These are phyloP conservation scores for Leishmania guyanensis DNA, from an alignment of 208 protist genomes.

Conservation along the genomic window DNA sequence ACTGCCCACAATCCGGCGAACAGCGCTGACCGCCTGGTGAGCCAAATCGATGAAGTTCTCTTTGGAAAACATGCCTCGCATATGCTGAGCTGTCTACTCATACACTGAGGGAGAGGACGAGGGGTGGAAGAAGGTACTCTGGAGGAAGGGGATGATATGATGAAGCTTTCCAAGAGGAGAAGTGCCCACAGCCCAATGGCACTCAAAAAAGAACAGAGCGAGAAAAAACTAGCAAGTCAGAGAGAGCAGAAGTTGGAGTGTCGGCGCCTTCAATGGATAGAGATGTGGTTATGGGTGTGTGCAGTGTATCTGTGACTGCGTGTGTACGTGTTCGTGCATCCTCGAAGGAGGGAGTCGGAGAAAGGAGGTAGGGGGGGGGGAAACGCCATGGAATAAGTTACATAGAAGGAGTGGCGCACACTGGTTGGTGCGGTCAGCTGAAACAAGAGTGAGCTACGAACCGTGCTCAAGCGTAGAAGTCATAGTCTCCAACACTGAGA, in stretches of 20 bases:
- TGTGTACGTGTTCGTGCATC: neutral
- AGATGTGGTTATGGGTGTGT: neutral
- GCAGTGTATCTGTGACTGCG: neutral
- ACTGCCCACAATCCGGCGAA: conserved; percentile 58
- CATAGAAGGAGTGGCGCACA: neutral
- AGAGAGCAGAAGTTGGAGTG: neutral
- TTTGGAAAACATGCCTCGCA: conserved; percentile 45
- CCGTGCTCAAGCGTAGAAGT: neutral
- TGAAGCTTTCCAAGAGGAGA: too few relatives aligned
- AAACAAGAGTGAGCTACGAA: neutral
- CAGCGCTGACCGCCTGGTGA: conserved; percentile 57
- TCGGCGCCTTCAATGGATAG: neutral
- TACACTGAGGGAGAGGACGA: neutral
- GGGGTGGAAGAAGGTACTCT: neutral
- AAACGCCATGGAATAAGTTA: neutral
- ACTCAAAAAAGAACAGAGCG: neutral
- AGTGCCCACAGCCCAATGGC: neutral
- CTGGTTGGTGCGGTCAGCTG: neutral
- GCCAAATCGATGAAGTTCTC: conserved; percentile 62
- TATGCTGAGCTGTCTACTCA: neutral
- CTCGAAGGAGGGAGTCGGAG: neutral
- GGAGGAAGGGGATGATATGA: neutral
- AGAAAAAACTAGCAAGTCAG: neutral
- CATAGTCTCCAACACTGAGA: neutral
- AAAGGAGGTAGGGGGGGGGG: neutral